phyloP scores from a whole-genome alignment of 495 filamentous ascomycete species.

The Penicilliopsis zonata region DNA sequence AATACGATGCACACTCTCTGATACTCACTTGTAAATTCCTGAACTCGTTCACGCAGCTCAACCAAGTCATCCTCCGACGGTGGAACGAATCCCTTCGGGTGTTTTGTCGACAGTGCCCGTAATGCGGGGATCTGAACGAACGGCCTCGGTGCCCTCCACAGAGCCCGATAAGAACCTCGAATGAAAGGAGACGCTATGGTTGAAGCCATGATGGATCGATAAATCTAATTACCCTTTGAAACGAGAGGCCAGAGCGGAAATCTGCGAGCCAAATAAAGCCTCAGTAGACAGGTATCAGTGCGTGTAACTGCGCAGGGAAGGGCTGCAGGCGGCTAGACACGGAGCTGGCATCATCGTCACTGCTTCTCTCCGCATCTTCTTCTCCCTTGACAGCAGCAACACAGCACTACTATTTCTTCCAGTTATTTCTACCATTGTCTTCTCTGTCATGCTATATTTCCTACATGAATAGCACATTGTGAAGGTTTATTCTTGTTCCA shows the following conservation, averaged over 20 bases:
- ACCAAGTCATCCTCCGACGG: conserved; percentile 64
- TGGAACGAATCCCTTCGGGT: conserved; percentile 70
- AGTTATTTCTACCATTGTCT: conserved; percentile 1
- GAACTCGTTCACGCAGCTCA: conserved; percentile 81
- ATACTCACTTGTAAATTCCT: conserved; percentile 66
- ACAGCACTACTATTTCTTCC: too few species aligned
- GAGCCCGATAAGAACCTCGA: conserved; percentile 17
- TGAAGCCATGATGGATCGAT: conserved; percentile 18
- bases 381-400: too few species aligned
- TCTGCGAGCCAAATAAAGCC: too few species aligned
- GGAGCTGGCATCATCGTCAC: conserved; percentile 1
- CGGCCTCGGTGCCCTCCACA: conserved; percentile 12
- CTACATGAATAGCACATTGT: not conserved
- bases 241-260: too few species aligned
- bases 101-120: conserved; percentile 52
- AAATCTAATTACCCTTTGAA: too few species aligned
- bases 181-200: conserved; percentile 17
- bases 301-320: too few species aligned
- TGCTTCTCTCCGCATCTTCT: conserved; percentile 1
- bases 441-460: not conserved
- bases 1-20: not conserved
- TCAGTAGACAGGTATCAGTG: too few species aligned
- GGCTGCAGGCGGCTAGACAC: not conserved
- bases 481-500: not conserved
- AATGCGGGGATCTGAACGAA: conserved; percentile 18